Conservation (phyloP, 768 basidiomycete species). For the Calocybe indica region DNA sequence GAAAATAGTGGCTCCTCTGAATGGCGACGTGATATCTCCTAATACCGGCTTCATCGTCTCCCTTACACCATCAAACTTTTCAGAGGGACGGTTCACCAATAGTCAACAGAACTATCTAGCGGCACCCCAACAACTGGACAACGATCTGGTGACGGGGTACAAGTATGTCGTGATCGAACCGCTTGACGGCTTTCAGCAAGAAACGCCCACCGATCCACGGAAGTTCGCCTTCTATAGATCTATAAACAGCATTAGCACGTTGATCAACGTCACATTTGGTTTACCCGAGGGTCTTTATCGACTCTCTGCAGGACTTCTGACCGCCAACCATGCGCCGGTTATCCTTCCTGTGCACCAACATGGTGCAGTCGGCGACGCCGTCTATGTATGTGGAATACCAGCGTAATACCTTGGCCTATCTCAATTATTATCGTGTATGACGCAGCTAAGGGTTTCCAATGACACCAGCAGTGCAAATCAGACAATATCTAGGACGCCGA, state of each 20-base stretch:
- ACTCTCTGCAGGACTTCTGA: conserved; percentile 49
- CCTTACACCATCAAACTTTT: conserved; percentile 32
- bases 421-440: not conserved
- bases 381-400: conserved; percentile 40
- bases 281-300: conserved; percentile 55
- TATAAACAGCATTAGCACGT: too few species aligned
- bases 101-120: conserved; percentile 40
- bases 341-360: conserved; percentile 57
- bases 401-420: too few species aligned
- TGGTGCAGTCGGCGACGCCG: conserved; percentile 51
- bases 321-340: conserved; percentile 54
- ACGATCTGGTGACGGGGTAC: conserved; percentile 42
- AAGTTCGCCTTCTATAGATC: conserved; percentile 47
- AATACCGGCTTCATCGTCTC: conserved; percentile 40
- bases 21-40: conserved; percentile 34
- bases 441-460: not conserved
- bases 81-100: conserved; percentile 47
- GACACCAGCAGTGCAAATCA: not conserved
- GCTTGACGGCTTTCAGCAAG: conserved; percentile 33
- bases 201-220: conserved; percentile 36
- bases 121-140: conserved; percentile 46
- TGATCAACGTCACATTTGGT: conserved; percentile 39
- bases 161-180: conserved; percentile 49
- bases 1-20: conserved; percentile 37
- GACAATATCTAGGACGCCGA: not conserved